Conservation (phyloP, 2,329 filamentous ascomycete genomes). For the Epichloe gansuensis region DNA sequence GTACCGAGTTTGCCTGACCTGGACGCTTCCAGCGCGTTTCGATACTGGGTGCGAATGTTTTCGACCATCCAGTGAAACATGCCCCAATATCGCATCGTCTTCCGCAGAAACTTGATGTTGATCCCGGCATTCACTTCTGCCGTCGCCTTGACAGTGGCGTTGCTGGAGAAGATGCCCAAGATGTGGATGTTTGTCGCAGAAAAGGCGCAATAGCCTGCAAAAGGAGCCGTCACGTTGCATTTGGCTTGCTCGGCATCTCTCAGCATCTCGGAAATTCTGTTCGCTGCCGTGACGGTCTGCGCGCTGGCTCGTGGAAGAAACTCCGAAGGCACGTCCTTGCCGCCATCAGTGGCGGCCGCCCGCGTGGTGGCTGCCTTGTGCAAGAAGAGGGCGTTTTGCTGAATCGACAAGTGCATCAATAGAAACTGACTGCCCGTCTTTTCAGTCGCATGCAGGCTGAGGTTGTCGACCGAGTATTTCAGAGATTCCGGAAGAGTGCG, state of each 20-base stretch:
- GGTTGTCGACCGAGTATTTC: conserved; percentile 67
- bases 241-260: conserved; percentile 56
- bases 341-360: conserved; percentile 49
- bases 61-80: conserved; percentile 98
- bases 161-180: conserved; percentile 79
- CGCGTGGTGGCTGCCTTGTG: conserved; percentile 74
- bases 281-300: conserved; percentile 71
- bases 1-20: conserved; percentile 46
- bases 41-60: conserved; percentile 79
- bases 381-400: conserved; percentile 83
- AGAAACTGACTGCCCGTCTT: conserved; percentile 83
- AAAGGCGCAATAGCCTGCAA: conserved; percentile 90
- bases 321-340: conserved; percentile 58
- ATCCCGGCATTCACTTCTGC: conserved; percentile 76
- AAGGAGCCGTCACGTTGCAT: conserved; percentile 75
- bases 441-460: conserved; percentile 72
- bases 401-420: conserved; percentile 78
- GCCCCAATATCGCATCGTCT: conserved; percentile 96
- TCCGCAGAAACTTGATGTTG: conserved; percentile 81
- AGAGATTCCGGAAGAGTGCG: conserved; percentile 55
- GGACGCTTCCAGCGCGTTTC: conserved; percentile 70
- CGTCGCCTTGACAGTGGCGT: conserved; percentile 57
- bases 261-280: conserved; percentile 72
- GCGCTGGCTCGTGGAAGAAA: conserved; percentile 66
- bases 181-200: conserved; percentile 91